Evolutionary conservation across 768 basidiomycete species (phyloP), one percentile per base, ranked within the genome.

Genomic region (Panaeolus cyanescens): DNA sequence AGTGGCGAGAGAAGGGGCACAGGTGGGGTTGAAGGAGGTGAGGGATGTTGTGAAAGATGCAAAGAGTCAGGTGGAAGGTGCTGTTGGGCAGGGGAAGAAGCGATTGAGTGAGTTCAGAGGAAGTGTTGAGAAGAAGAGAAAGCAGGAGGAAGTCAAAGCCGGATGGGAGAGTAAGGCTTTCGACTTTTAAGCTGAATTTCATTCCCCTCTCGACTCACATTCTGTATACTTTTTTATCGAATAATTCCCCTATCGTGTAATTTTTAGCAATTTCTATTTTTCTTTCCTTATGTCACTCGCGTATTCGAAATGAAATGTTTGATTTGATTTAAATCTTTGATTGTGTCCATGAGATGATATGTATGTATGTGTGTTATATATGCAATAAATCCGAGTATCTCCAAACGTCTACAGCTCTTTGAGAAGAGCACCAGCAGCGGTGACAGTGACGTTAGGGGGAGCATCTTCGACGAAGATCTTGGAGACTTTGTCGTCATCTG

Each of bases 141-240:
- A 45, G 10, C 59, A 69, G 28, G 85, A 86, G 70, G 68, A 70
- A 64, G 67, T 63, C 55, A 69, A 31, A 3, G 39, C 56, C 0
- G 85, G 84, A 0, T 87, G 85, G 85, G 63, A 79, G 69, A 86
- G 83, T 57, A 58, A 68, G 0, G 82, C 83, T 1, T 86, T 84
- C 60, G 78, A 84, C 66, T 63, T 75, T 54, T 75, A 64, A 56
- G 36, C 30, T 6, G 33, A 12, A 12, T 31, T 31, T 22, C 40
- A 3, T 42, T 17, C 40, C 45, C n/a, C 19, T 9, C 28, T 19
- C 8, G 45, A 17, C n/a, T 53, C n/a, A 8, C 8, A 8, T 7
- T 8, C 19, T 25, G 19, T 17, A 53, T 8, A 19, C n/a, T 53
- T 53, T 53, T 20, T 19, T 17, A 20, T 10, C 8, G 10, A 19